Conservation (phyloP, 2,329 filamentous ascomycete species). For the Tolypocladium capitatum region DNA sequence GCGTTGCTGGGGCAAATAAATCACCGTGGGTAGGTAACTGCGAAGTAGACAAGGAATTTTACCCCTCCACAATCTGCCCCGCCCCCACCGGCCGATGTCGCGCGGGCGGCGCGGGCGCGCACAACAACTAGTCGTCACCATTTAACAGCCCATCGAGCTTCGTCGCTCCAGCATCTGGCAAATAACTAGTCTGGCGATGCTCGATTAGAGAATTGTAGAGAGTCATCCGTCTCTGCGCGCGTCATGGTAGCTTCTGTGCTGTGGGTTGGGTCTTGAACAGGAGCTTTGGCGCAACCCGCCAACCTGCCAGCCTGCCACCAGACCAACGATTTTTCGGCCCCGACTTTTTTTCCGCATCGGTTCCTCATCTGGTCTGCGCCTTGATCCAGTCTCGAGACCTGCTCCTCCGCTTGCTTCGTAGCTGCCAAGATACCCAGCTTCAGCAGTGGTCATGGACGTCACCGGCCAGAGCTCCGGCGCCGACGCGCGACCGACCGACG, state of each 20-base stretch:
- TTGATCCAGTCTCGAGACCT: not conserved
- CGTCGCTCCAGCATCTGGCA: not conserved
- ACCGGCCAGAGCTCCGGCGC: not conserved
- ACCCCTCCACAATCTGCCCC: not conserved
- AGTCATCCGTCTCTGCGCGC: not conserved
- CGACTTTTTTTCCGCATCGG: not conserved
- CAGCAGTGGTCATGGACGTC: not conserved
- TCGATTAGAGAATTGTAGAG: not conserved
- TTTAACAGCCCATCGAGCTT: not conserved
- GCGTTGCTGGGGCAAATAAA: not conserved
- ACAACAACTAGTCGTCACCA: not conserved
- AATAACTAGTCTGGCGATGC: not conserved
- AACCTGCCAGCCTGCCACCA: too few relatives aligned
- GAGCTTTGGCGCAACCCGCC: not conserved
- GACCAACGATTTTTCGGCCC: not conserved
- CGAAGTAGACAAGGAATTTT: not conserved
- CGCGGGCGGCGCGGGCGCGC: too few relatives aligned
- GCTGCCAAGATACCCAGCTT: not conserved
- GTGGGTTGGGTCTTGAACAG: not conserved
- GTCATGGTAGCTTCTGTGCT: not conserved
- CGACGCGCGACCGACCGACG: not conserved
- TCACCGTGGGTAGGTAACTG: not conserved
- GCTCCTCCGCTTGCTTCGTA: not conserved
- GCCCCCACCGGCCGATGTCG: slow-evolving; percentile 1
- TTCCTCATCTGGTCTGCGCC: not conserved